phyloP scores from a whole-genome alignment of 2,329 filamentous ascomycete species.

The Pyrenochaeta sp. region DNA sequence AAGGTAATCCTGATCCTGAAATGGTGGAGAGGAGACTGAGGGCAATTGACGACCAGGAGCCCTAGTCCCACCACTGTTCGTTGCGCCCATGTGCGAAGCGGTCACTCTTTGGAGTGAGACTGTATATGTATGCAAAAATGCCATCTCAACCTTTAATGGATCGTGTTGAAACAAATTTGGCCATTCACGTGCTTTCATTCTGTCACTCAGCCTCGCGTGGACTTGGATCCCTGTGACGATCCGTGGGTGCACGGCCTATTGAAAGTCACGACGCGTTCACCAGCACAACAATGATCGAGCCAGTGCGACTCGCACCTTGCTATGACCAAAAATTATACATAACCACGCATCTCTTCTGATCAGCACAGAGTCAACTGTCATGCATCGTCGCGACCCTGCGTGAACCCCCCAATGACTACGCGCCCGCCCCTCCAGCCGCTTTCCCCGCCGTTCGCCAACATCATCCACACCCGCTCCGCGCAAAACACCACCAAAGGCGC shows the following conservation, averaged over 20 bases:
- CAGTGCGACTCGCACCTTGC: slow-evolving; percentile 9
- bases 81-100: too few species aligned
- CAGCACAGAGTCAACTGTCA: slow-evolving; percentile 14
- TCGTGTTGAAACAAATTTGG: too few species aligned
- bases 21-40: slow-evolving; percentile 45
- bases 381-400: slow-evolving; percentile 17
- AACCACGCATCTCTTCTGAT: slow-evolving; percentile 1
- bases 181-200: too few species aligned
- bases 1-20: slow-evolving; percentile 37
- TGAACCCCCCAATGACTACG: slow-evolving; percentile 43
- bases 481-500: slow-evolving; percentile 25
- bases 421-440: slow-evolving; percentile 42
- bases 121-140: too few species aligned
- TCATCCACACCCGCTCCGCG: slow-evolving; percentile 30
- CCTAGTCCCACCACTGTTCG: slow-evolving; percentile 18
- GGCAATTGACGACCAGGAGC: slow-evolving; percentile 45
- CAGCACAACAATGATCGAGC: slow-evolving; percentile 25
- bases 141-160: too few species aligned
- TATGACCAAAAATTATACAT: slow-evolving; percentile 5
- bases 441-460: slow-evolving; percentile 39
- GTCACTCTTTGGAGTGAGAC: too few species aligned
- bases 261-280: slow-evolving; percentile 33
- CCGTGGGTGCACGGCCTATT: slow-evolving; percentile 22
- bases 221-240: slow-evolving; percentile 21
- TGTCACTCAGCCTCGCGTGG: too few species aligned